Percentiles rank a stretch among this genome's conserved stretches.
These are phyloP conservation scores for Benincasa hispida DNA, from an alignment of 306 rosid genomes.

Conservation along the genomic window DNA sequence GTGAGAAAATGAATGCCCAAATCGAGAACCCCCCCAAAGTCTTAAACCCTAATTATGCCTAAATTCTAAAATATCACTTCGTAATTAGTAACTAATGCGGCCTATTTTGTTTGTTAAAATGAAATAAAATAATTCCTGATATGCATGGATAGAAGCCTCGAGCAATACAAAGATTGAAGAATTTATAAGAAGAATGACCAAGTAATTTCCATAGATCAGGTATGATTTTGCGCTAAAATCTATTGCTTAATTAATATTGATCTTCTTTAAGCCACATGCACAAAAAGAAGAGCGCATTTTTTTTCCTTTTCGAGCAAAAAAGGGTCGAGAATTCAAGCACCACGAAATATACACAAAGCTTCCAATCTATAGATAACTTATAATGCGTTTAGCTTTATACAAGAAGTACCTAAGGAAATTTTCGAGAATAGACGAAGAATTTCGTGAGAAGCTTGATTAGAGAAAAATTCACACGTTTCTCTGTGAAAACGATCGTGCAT, in stretches of 20 bases:
- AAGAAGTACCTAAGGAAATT: neutral
- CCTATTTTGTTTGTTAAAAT: neutral
- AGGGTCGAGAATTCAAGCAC: neutral
- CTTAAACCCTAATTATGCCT: neutral
- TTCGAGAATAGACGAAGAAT: neutral
- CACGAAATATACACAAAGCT: neutral
- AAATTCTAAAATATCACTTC: neutral
- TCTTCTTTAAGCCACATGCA: neutral
- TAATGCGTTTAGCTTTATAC: neutral
- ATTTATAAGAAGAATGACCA: neutral
- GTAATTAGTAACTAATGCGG: neutral
- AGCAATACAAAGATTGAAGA: neutral
- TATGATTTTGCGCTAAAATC: neutral
- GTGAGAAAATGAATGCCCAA: neutral
- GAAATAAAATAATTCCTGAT: neutral
- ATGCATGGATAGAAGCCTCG: neutral
- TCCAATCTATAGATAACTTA: neutral
- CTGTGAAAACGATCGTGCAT: neutral
- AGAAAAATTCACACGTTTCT: neutral
- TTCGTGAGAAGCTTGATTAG: neutral
- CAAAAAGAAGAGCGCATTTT: neutral
- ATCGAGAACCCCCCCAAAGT: neutral
- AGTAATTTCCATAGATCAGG: neutral
- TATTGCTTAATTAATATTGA: neutral
- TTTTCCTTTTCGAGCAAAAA: neutral